Conservation (phyloP, 106 monocot genomes). For the Acorus gramineus region DNA sequence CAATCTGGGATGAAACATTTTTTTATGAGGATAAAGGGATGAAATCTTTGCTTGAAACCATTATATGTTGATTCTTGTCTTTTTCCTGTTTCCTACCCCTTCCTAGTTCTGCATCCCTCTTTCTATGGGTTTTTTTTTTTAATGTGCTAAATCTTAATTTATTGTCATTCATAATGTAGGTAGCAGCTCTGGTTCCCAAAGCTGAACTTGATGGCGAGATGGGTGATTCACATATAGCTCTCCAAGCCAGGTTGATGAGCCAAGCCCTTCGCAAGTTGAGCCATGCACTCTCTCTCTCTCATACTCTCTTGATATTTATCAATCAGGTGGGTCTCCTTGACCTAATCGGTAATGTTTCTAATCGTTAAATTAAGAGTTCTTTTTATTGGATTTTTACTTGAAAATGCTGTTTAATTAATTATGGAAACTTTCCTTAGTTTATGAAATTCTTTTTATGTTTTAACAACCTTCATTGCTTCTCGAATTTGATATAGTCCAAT, state of each 20-base stretch:
- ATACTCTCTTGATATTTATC: slow-evolving; percentile 86
- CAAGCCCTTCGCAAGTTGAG: slow-evolving; percentile 98
- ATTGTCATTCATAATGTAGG: slow-evolving; percentile 32
- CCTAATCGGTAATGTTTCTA: background rate
- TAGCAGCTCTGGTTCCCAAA: slow-evolving; percentile 96
- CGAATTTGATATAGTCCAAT: too few species aligned
- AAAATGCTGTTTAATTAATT: background rate
- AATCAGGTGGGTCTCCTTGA: slow-evolving; percentile 55
- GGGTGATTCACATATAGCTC: slow-evolving; percentile 97
- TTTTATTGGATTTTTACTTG: background rate
- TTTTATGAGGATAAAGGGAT: too few species aligned
- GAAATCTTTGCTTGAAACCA: too few species aligned
- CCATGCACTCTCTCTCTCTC: slow-evolving; percentile 91
- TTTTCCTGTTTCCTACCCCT: too few species aligned
- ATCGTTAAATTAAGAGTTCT: background rate
- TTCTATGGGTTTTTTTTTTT: background rate
- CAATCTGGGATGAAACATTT: too few species aligned
- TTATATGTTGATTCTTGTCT: too few species aligned
- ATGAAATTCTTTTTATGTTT: too few species aligned
- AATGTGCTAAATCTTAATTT: background rate
- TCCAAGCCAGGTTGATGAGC: slow-evolving; percentile 97
- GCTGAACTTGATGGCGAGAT: slow-evolving; percentile 98
- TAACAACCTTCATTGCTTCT: too few species aligned
- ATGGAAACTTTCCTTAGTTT: too few species aligned
- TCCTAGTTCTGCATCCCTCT: too few species aligned